Percentiles rank a stretch among this genome's conserved stretches.
Evolutionary conservation across 1,139 yeast species (phyloP).

Genomic region (Kodamaea arcana): DNA sequence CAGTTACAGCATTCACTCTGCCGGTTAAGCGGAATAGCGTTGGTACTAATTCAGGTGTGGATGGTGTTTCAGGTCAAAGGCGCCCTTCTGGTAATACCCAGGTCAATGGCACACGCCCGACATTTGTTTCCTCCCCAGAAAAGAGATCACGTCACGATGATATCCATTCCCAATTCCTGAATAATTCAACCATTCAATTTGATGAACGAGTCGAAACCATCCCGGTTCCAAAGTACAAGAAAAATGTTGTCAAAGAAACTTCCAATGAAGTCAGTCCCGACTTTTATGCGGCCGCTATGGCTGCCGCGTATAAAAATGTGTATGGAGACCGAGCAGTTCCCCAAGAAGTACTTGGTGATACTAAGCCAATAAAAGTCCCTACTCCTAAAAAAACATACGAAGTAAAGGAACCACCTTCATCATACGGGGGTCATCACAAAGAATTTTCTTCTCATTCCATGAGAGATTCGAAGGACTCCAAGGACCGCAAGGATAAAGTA

Average conservation of each 20-base stretch:
- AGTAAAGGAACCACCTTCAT: conserved; percentile 13
- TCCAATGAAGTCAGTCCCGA: conserved; percentile 10
- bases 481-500: conserved; percentile 27
- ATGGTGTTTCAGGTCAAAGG: too few relatives aligned
- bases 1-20: too few relatives aligned
- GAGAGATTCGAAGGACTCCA: conserved; percentile 16
- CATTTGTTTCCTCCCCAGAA: background rate
- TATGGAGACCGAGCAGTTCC: conserved; percentile 21
- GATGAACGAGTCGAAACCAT: conserved; percentile 40
- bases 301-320: conserved; percentile 39
- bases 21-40: background rate
- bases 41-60: too few relatives aligned
- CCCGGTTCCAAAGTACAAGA: conserved; percentile 16
- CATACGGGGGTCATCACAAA: conserved; percentile 36
- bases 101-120: too few relatives aligned
- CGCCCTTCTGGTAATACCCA: too few relatives aligned
- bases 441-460: conserved; percentile 38
- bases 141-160: conserved; percentile 3
- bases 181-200: conserved; percentile 34
- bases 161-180: conserved; percentile 9
- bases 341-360: background rate
- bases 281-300: conserved; percentile 36
- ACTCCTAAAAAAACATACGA: conserved; percentile 5
- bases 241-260: background rate
- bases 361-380: background rate